Conservation (phyloP, 2,329 filamentous ascomycete genomes). For the Aspergillus caelatus region DNA sequence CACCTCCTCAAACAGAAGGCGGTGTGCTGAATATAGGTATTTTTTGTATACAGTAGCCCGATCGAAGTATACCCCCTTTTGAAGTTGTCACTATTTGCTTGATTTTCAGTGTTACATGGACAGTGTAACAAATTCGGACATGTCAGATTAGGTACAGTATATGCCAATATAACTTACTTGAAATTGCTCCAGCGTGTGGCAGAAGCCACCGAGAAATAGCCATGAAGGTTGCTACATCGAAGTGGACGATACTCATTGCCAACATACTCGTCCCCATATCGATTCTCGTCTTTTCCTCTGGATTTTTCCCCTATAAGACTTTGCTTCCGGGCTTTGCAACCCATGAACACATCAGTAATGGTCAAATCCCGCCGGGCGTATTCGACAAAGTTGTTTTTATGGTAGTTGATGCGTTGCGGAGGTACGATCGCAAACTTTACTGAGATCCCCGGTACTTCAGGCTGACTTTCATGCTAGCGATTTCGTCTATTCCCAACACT, state of each 20-base stretch:
- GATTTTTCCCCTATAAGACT: slow-evolving; percentile 98
- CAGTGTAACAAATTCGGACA: not conserved
- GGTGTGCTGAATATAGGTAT: slow-evolving; percentile 3
- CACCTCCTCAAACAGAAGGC: slow-evolving; percentile 8
- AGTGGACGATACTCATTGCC: slow-evolving; percentile 59
- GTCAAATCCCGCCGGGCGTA: slow-evolving; percentile 62
- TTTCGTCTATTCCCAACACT: slow-evolving; percentile 82
- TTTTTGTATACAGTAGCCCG: not conserved
- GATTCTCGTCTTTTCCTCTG: slow-evolving; percentile 76
- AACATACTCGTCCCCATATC: slow-evolving; percentile 78
- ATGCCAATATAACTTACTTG: not conserved
- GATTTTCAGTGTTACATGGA: not conserved
- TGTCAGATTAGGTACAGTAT: not conserved
- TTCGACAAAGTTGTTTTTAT: slow-evolving; percentile 95
- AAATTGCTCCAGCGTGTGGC: not conserved
- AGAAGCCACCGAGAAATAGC: not conserved
- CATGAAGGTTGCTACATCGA: slow-evolving; percentile 27
- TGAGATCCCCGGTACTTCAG: slow-evolving; percentile 12
- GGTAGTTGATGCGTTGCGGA: slow-evolving; percentile 93
- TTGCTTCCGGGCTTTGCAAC: slow-evolving; percentile 82
- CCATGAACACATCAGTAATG: slow-evolving; percentile 57
- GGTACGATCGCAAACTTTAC: slow-evolving; percentile 53
- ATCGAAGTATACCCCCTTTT: slow-evolving; percentile 1
- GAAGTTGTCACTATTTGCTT: not conserved
- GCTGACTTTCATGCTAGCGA: slow-evolving; percentile 62